Evolutionary conservation across 208 protist genomes (phyloP).

Genomic region (Baffinella frigidus): DNA sequence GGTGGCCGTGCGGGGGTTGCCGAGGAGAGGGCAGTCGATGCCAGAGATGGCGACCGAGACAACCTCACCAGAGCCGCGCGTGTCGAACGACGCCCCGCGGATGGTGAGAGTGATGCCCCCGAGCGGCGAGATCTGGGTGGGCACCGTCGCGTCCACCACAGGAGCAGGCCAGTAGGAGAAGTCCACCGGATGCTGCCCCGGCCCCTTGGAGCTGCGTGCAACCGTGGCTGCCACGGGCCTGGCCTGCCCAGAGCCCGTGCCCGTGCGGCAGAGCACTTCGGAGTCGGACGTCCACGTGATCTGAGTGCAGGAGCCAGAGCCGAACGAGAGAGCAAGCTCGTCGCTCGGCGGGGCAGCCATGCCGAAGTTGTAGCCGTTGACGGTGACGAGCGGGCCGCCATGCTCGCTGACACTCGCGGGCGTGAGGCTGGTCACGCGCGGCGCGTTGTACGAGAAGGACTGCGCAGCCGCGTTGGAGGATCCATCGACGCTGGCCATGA

Average conservation of each 20-base stretch:
- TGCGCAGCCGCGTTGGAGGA: neutral
- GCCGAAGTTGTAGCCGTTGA: slow-evolving; percentile 51
- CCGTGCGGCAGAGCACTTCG: neutral
- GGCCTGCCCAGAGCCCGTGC: neutral
- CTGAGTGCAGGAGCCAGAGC: neutral
- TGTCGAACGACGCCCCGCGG: no score
- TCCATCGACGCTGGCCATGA: neutral
- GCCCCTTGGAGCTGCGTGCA: neutral
- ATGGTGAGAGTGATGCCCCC: no score
- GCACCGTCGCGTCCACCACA: no score
- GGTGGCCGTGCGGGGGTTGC: no score
- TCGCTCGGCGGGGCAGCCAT: neutral
- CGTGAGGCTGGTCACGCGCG: neutral
- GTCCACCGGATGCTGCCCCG: no score
- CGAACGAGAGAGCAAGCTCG: neutral
- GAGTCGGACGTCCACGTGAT: neutral
- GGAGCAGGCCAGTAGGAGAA: no score
- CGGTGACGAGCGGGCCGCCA: neutral
- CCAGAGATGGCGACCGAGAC: no score
- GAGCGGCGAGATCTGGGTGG: no score
- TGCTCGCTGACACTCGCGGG: neutral
- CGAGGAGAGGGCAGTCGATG: no score
- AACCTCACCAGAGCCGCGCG: no score
- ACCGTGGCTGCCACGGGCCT: neutral
- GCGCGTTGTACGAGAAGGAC: slow-evolving; percentile 6